Evolutionary conservation across 768 basidiomycete species (phyloP).

Genomic region (Leucocoprinus leucothites): DNA sequence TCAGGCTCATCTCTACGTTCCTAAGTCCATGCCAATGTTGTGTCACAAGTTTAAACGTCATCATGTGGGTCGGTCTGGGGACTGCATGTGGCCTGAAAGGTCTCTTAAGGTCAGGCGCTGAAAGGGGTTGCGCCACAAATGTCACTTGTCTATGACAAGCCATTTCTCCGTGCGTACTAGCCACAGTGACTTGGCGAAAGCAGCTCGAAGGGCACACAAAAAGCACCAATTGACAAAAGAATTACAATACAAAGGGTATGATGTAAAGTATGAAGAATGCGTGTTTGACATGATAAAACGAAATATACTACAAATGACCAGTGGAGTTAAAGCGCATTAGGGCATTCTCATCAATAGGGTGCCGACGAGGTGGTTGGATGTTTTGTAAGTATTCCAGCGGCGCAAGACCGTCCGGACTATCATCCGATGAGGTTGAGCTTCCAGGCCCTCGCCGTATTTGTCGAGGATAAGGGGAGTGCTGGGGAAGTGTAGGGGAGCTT

Average conservation of each 20-base stretch:
- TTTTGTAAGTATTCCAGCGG: conserved; percentile 70
- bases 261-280: conserved; percentile 3
- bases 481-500: conserved; percentile 5
- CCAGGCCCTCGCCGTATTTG: conserved; percentile 22
- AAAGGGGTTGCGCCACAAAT: conserved; percentile 12
- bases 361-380: conserved; percentile 59
- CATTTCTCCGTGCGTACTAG: background rate
- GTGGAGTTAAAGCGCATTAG: conserved; percentile 35
- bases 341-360: conserved; percentile 58
- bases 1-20: background rate
- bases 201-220: background rate
- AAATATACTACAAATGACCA: conserved; percentile 11
- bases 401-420: conserved; percentile 40
- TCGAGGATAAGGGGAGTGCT: conserved; percentile 9
- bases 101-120: background rate
- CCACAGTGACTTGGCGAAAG: background rate
- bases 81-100: background rate
- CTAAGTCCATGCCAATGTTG: background rate
- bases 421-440: conserved; percentile 28
- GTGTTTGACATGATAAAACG: background rate
- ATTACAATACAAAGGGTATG: background rate
- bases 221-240: background rate
- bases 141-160: conserved; percentile 11
- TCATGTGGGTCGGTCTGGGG: background rate
- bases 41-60: conserved; percentile 8